Evolutionary conservation across 352 stramenopile species (phyloP), one percentile per base, ranked within the genome.

Genomic region (Phytophthora pisi): DNA sequence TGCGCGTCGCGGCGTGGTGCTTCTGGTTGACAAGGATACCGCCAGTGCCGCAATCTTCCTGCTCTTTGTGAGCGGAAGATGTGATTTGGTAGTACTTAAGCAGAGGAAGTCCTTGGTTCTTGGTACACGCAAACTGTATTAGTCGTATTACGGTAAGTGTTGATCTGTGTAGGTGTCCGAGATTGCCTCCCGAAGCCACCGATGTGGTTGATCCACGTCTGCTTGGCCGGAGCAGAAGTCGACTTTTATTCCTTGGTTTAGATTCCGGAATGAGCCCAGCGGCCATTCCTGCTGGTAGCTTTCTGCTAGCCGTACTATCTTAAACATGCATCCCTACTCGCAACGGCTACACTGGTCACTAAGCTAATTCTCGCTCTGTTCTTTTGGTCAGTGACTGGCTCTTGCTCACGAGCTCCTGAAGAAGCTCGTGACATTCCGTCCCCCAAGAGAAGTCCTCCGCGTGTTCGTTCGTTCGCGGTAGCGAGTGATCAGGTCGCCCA

Each of bases 151-250:
- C 5, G 28, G 28, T 31, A 31, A 3, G 7, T 31, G 28, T 26
- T 31, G 28, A 31, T 6, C 28, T 31, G 28, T 31, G 28, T 9
- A 9, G 34, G 34, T 40, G 34, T 10, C 34, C 34, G 34, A 40
- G 34, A 16, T 40, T 15, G 10, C 34, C 34, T 49, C 52, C 20
- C 54, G 40, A 61, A 26, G 40, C 52, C 42, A 61, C 54, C 54
- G n/a, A 9, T 42, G 40, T 42, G 15, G 16, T 43, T 50, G 18
- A 18, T 28, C 54, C 54, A 61, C 54, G 54, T 51, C 54, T 61
- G 42, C 54, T 52, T 61, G 54, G 54, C 54, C 54, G 51, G 42
- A 61, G 40, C 42, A 61, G 54, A 24, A 61, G 42, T 61, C 42
- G 54, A 52, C 54, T 61, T 30, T 61, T 53, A 43, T 61, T 42